Conservation (phyloP, 805 yeast species). For the Zygoascus ofunaensis region DNA sequence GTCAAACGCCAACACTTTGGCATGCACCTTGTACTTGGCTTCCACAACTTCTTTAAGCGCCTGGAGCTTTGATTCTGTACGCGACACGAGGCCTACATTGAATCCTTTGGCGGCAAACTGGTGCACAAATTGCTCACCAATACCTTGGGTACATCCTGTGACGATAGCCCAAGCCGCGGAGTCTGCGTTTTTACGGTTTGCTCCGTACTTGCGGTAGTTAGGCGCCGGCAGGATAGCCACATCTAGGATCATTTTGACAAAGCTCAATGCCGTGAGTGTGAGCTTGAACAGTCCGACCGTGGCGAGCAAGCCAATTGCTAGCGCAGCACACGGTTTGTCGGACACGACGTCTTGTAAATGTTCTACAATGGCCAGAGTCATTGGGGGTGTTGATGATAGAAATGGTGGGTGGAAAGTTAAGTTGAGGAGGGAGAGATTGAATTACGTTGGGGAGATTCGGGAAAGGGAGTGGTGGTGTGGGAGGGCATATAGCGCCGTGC, state of each 20-base stretch:
- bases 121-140: slow-evolving; percentile 82
- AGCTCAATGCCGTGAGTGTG: slow-evolving; percentile 42
- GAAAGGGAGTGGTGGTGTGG: too few relatives aligned
- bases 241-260: slow-evolving; percentile 47
- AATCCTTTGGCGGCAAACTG: slow-evolving; percentile 84
- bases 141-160: slow-evolving; percentile 96
- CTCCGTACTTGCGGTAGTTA: slow-evolving; percentile 60
- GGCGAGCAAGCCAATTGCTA: slow-evolving; percentile 8
- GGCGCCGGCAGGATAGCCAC: slow-evolving; percentile 48
- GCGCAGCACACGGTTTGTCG: slow-evolving; percentile 5
- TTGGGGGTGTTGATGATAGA: too few relatives aligned
- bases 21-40: slow-evolving; percentile 48
- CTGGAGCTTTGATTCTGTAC: slow-evolving; percentile 73
- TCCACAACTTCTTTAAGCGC: slow-evolving; percentile 54
- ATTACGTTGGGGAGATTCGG: too few relatives aligned
- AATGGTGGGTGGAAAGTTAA: too few relatives aligned
- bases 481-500: too few relatives aligned
- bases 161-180: slow-evolving; percentile 82
- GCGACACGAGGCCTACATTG: slow-evolving; percentile 72
- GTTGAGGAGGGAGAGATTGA: too few relatives aligned
- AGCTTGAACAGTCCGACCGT: slow-evolving; percentile 49
- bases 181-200: slow-evolving; percentile 26
- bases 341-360: slow-evolving; percentile 4
- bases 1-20: slow-evolving; percentile 68
- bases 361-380: neutral